A percentile compares a stretch with the other conserved stretches of the same genome.
phyloP scores from a whole-genome alignment of 2,329 filamentous ascomycete species.

The Monosporascus cannonballus region DNA sequence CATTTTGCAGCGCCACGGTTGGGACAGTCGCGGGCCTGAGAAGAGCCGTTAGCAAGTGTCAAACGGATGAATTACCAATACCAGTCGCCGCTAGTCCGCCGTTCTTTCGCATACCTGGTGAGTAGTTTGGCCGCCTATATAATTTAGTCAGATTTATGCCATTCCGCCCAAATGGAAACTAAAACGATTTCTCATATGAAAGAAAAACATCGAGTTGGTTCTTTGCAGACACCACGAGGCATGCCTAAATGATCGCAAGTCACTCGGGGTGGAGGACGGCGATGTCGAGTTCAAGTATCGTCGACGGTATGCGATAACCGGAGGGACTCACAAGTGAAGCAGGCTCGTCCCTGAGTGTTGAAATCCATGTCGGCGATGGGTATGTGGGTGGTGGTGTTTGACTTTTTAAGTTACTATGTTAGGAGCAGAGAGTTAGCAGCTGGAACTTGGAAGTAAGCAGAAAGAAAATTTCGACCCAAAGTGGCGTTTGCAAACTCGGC shows the following conservation, averaged over 20 bases:
- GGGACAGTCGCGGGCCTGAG: constrained; percentile 76
- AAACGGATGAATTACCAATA: constrained; percentile 5
- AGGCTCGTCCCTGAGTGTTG: constrained; percentile 35
- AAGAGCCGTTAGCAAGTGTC: constrained; percentile 19
- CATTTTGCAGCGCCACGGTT: constrained; percentile 78
- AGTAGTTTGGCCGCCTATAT: constrained; percentile 62
- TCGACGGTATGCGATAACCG: not conserved
- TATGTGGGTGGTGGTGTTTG: not conserved
- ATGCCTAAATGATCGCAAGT: not conserved
- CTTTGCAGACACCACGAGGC: not conserved
- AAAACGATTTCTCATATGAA: constrained; percentile 13
- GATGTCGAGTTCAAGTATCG: not conserved
- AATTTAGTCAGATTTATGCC: constrained; percentile 21
- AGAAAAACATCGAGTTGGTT: not conserved
- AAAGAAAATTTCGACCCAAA: not conserved
- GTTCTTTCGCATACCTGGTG: constrained; percentile 59
- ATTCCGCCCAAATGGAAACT: constrained; percentile 11
- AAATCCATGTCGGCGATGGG: constrained; percentile 36
- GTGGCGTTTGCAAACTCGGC: too few relatives aligned
- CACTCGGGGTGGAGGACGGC: not conserved
- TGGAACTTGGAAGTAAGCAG: not conserved
- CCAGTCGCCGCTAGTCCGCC: constrained; percentile 13
- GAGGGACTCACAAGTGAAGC: constrained; percentile 44
- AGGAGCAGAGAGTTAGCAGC: not conserved
- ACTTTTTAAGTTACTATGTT: not conserved